A percentile compares a stretch with the other conserved stretches of the same genome.
These are phyloP conservation scores for Tillandsia leiboldiana DNA, from an alignment of 176 grass and related monocot species.

Conservation along the genomic window DNA sequence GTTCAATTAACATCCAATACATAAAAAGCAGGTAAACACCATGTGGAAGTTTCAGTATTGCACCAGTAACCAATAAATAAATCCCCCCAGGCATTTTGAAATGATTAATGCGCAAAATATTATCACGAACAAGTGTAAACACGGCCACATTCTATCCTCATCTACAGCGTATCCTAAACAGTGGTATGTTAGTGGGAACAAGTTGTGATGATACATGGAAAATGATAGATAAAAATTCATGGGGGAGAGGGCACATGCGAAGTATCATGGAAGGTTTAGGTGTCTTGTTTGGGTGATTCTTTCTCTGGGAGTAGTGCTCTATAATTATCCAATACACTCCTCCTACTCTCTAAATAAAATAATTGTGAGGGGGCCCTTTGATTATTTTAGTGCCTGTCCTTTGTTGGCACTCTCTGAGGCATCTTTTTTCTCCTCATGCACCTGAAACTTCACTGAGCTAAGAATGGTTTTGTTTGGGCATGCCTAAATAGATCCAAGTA, in stretches of 20 bases:
- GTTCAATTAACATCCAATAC: too few species aligned
- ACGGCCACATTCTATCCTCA: too few species aligned
- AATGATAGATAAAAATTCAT: background rate
- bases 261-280: slow-evolving; percentile 1
- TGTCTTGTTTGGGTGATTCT: slow-evolving; percentile 1
- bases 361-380: background rate
- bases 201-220: background rate
- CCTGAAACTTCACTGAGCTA: slow-evolving; percentile 6
- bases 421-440: slow-evolving; percentile 28
- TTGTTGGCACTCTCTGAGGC: slow-evolving; percentile 20
- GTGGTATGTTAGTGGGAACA: background rate
- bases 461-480: slow-evolving; percentile 9
- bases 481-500: slow-evolving; percentile 13
- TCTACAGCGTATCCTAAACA: too few species aligned
- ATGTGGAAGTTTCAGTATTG: too few species aligned
- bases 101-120: too few species aligned
- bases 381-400: slow-evolving; percentile 18
- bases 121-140: too few species aligned
- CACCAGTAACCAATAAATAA: too few species aligned
- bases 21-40: too few species aligned
- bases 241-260: background rate
- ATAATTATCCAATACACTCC: slow-evolving; percentile 7
- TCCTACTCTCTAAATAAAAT: background rate
- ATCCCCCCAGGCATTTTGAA: too few species aligned
- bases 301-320: background rate